phyloP scores from a whole-genome alignment of 2,329 filamentous ascomycete genomes.

The Neurospora sp. region DNA sequence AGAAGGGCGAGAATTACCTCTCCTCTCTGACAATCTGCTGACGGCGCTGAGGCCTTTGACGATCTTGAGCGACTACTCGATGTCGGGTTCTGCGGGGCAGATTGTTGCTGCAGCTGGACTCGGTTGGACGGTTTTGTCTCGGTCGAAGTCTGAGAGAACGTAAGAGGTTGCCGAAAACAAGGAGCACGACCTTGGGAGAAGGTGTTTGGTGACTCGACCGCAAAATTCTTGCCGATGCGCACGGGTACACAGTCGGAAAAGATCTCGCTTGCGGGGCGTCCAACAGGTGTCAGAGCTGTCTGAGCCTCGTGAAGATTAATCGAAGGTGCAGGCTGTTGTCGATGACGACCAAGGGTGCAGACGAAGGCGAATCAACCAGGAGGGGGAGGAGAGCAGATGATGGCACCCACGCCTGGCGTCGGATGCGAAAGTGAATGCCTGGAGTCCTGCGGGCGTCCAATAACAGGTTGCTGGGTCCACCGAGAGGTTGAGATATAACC shows the following conservation, averaged over 20 bases:
- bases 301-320: background rate
- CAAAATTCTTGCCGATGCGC: background rate
- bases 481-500: background rate
- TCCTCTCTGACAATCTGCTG: conserved; percentile 12
- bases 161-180: background rate
- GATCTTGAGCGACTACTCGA: background rate
- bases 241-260: background rate
- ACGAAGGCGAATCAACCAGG: background rate
- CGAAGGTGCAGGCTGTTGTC: background rate
- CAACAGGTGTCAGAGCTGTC: background rate
- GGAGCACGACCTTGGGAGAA: background rate
- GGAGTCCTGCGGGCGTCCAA: background rate
- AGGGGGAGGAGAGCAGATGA: background rate
- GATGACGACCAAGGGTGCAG: background rate
- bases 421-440: background rate
- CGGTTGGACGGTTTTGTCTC: background rate
- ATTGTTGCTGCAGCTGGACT: background rate
- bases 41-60: conserved; percentile 1
- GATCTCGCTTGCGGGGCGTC: background rate
- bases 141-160: background rate
- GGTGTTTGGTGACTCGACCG: background rate
- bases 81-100: background rate
- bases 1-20: conserved; percentile 14
- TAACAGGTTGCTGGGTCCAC: background rate
- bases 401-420: background rate